Percentiles rank a stretch among this genome's conserved stretches.
Conservation (phyloP, 192 early-diverging fungal genomes). For the Dispira simplex region DNA sequence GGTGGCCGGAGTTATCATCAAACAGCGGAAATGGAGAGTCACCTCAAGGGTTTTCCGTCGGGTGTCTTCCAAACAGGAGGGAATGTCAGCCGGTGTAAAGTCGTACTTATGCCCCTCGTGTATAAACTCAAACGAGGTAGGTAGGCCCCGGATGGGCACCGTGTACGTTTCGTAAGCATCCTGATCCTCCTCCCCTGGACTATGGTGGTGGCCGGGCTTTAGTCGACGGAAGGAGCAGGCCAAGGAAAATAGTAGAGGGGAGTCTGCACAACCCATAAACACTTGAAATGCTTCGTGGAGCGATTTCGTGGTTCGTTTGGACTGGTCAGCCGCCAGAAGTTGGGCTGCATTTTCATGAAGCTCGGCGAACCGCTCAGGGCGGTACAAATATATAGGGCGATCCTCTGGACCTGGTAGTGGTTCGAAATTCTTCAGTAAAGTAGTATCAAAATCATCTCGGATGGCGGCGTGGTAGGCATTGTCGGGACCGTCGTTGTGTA, state of each 20-base stretch:
- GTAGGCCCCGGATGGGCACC: background rate
- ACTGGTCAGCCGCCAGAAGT: background rate
- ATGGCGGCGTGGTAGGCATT: constrained; percentile 4
- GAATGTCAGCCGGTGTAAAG: background rate
- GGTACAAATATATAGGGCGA: background rate
- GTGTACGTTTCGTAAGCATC: background rate
- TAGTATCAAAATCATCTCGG: background rate
- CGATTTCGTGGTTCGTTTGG: background rate
- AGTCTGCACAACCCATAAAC: constrained; percentile 8
- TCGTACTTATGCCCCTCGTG: background rate
- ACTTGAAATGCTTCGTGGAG: constrained; percentile 1
- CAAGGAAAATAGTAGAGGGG: background rate
- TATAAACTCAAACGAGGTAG: constrained; percentile 8
- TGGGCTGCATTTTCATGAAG: background rate
- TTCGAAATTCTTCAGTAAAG: background rate
- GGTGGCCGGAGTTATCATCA: constrained; percentile 1
- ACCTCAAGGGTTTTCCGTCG: background rate
- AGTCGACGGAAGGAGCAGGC: constrained; percentile 7
- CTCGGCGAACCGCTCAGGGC: constrained; percentile 1
- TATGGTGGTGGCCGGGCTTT: background rate
- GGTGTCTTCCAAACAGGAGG: constrained; percentile 1
- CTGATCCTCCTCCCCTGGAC: no score
- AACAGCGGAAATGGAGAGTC: constrained; percentile 3
- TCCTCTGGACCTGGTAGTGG: background rate
- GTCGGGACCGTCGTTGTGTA: background rate